Conservation (phyloP, 345 rosid species). For the Citrus unshiu region DNA sequence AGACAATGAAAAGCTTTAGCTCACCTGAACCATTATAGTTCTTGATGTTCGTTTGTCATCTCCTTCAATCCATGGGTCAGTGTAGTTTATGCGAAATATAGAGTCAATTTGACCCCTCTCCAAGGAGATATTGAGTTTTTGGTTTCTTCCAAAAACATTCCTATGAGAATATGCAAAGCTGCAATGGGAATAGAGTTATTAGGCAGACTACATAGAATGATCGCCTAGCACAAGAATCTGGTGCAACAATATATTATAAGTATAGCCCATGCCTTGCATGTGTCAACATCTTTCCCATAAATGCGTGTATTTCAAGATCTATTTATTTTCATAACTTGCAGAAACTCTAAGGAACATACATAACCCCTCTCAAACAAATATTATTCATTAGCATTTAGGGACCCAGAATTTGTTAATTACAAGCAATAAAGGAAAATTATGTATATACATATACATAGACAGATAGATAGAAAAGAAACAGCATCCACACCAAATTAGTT, state of each 20-base stretch:
- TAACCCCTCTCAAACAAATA: background rate
- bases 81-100: slow-evolving; percentile 83
- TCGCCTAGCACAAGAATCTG: background rate
- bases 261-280: background rate
- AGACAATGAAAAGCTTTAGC: background rate
- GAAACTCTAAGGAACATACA: background rate
- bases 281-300: background rate
- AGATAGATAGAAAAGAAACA: too few relatives aligned
- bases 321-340: background rate
- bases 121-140: slow-evolving; percentile 81
- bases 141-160: slow-evolving; percentile 92
- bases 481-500: too few relatives aligned
- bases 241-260: background rate
- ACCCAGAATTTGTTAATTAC: background rate
- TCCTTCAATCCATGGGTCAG: slow-evolving; percentile 99
- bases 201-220: background rate
- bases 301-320: background rate
- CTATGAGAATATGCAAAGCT: slow-evolving; percentile 97
- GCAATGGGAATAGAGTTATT: slow-evolving; percentile 27
- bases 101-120: slow-evolving; percentile 98
- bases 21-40: slow-evolving; percentile 89
- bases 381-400: background rate
- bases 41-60: slow-evolving; percentile 92
- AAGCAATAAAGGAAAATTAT: background rate
- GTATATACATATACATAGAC: background rate